Evolutionary conservation across 176 grass and related monocot species (phyloP), one percentile per base, ranked within the genome.

Genomic region (Oryza longistaminata): DNA sequence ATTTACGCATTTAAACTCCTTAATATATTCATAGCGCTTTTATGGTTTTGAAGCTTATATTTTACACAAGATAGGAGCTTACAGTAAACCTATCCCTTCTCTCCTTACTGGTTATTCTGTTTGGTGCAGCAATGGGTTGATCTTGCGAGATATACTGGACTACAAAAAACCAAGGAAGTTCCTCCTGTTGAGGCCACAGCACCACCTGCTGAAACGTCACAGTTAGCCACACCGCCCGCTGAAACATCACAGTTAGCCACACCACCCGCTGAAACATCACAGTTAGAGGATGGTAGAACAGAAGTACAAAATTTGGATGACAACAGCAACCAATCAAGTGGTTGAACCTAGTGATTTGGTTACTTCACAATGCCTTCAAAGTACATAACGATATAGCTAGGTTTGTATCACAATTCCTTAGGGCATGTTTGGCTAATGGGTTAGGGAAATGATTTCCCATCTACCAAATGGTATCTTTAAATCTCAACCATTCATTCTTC

Each of bases 101-200:
- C 11, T 70, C 50, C 29, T 78, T n/a, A 90, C 29, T 31, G 31
- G 21, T 22, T 33, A 13, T 77, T 68, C 53, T 81, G 17, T 82
- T 75, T 79, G 17, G 77, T 95, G 80, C 86, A 98, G 93, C 96
- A 98, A 98, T 98, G 96, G 96, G 15, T 98, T 68, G 96, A 98
- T 93, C 91, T 98, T 79, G 96, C 96, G 27, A 86, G 96, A 55
- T 95, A 90, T 84, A 93, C 91, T 13, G 96, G 93, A 61, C 16
- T 98, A 72, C 96, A 98, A 33, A 89, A 83, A 25, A 85, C 46
- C 34, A 88, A 86, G 43, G 92, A 87, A 66, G 45, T 64, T 58
- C 77, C 82, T 79, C 24, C 74, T 62, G 66, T 48, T 76, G 90
- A 86, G 75, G 71, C 48, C 67, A 55, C 73, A 46, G 73, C 48